These are phyloP conservation scores for Cytospora chrysosperma DNA, from an alignment of 2,329 filamentous ascomycete genomes.

Conservation along the genomic window DNA sequence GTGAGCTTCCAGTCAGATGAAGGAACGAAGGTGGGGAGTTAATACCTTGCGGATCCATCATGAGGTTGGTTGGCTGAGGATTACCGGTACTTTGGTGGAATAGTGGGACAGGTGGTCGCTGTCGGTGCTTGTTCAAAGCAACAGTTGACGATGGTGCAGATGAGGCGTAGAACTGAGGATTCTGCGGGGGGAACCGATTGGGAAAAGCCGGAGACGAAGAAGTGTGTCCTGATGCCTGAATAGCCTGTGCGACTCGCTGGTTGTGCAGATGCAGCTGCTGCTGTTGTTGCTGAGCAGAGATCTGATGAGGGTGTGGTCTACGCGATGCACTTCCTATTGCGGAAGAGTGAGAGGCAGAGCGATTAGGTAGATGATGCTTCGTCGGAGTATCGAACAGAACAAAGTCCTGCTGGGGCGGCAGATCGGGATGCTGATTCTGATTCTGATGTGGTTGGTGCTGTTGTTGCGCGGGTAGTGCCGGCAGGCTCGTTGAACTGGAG, in stretches of 20 bases:
- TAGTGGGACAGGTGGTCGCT: slow-evolving; percentile 68
- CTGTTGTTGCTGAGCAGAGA: slow-evolving; percentile 35
- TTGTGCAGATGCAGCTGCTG: slow-evolving; percentile 43
- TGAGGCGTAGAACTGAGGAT: slow-evolving; percentile 65
- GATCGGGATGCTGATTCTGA: slow-evolving; percentile 43
- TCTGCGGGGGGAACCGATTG: slow-evolving; percentile 55
- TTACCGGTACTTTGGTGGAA: slow-evolving; percentile 62
- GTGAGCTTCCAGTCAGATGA: slow-evolving; percentile 34
- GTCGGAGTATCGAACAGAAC: slow-evolving; percentile 67
- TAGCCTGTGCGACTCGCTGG: slow-evolving; percentile 58
- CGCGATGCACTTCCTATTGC: slow-evolving; percentile 44
- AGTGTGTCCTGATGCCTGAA: slow-evolving; percentile 57
- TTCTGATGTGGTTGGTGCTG: slow-evolving; percentile 44
- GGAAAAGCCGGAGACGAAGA: slow-evolving; percentile 53
- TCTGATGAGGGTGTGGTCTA: slow-evolving; percentile 39
- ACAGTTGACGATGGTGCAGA: slow-evolving; percentile 61
- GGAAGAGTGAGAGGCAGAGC: slow-evolving; percentile 40
- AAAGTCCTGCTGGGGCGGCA: slow-evolving; percentile 68
- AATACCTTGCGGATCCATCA: slow-evolving; percentile 60
- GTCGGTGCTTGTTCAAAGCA: slow-evolving; percentile 51
- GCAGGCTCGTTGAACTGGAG: slow-evolving; percentile 63
- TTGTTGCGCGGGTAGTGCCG: slow-evolving; percentile 60
- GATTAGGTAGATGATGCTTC: slow-evolving; percentile 45
- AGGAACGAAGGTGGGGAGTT: slow-evolving; percentile 8
- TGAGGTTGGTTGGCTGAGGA: slow-evolving; percentile 45